Conservation (phyloP, 192 early-diverging fungal genomes). For the Coemansia interrupta region DNA sequence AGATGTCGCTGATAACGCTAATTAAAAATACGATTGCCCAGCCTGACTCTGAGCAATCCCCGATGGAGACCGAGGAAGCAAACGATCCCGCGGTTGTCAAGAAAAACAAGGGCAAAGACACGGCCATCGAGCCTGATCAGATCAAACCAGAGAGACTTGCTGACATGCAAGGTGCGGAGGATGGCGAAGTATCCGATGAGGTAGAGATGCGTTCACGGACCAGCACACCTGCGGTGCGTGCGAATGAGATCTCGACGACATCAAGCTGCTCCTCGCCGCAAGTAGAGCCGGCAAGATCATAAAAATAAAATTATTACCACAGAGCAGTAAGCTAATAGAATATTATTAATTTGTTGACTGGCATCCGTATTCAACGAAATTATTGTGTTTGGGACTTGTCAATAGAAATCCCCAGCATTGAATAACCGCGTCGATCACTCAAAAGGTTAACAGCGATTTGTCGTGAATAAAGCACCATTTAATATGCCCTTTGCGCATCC, state of each 20-base stretch:
- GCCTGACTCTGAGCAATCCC: conserved; percentile 10
- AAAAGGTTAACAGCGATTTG: background rate
- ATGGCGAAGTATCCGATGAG: background rate
- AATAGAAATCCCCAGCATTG: too few relatives aligned
- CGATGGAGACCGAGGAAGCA: background rate
- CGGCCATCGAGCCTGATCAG: too few relatives aligned
- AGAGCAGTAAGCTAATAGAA: too few relatives aligned
- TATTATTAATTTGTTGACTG: too few relatives aligned
- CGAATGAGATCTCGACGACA: background rate
- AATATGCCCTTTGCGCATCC: too few relatives aligned
- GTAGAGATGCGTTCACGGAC: conserved; percentile 10
- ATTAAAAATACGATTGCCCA: conserved; percentile 29
- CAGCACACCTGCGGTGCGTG: background rate
- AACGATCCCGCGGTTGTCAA: background rate
- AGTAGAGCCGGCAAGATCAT: background rate
- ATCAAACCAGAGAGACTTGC: too few relatives aligned
- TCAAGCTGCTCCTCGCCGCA: conserved; percentile 1
- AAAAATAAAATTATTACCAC: background rate
- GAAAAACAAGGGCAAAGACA: background rate
- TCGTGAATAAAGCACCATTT: background rate
- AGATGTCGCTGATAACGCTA: conserved; percentile 42
- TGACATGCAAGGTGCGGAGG: background rate
- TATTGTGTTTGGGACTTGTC: too few relatives aligned
- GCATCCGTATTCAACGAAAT: too few relatives aligned
- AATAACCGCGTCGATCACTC: too few relatives aligned